These are phyloP conservation scores for Gymnopilus dilepis DNA, from an alignment of 768 basidiomycete genomes.

Conservation along the genomic window DNA sequence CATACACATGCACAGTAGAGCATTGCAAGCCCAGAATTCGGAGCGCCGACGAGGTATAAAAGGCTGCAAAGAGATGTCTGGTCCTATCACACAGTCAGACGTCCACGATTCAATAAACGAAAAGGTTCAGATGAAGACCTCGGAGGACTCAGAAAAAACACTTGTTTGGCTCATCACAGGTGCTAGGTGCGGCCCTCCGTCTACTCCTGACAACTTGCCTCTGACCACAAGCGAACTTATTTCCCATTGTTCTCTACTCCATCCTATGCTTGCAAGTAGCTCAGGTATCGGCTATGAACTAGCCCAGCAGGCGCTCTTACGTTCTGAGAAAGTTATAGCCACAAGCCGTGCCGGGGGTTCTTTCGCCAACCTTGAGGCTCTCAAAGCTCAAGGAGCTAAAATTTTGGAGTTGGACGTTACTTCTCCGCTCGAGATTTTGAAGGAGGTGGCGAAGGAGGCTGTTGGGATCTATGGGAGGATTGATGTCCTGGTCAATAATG, in stretches of 20 bases:
- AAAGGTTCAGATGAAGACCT: too few relatives aligned
- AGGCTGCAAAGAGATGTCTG: too few relatives aligned
- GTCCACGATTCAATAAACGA: too few relatives aligned
- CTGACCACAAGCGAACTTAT: too few relatives aligned
- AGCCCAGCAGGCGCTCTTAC: slow-evolving; percentile 43
- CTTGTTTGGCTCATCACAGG: slow-evolving; percentile 1
- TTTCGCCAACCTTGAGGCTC: slow-evolving; percentile 48
- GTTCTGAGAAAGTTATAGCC: slow-evolving; percentile 17
- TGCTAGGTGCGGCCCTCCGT: neutral
- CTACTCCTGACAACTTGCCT: neutral
- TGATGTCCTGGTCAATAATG: slow-evolving; percentile 55
- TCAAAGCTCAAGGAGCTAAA: slow-evolving; percentile 44
- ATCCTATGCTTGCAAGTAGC: slow-evolving; percentile 16
- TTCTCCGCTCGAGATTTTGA: slow-evolving; percentile 36
- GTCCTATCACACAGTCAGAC: too few relatives aligned
- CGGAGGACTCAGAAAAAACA: neutral
- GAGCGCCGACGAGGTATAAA: too few relatives aligned
- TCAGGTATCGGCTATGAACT: slow-evolving; percentile 47
- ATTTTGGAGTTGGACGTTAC: slow-evolving; percentile 43
- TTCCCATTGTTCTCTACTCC: neutral
- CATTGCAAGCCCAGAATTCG: too few relatives aligned
- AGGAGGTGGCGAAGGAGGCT: slow-evolving; percentile 40
- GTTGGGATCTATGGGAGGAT: slow-evolving; percentile 45
- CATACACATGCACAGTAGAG: too few relatives aligned
- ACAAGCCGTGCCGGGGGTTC: slow-evolving; percentile 40